A percentile compares a stretch with the other conserved stretches of the same genome.
phyloP scores from a whole-genome alignment of 495 filamentous ascomycete genomes.

The Hypoxylon trugodes region DNA sequence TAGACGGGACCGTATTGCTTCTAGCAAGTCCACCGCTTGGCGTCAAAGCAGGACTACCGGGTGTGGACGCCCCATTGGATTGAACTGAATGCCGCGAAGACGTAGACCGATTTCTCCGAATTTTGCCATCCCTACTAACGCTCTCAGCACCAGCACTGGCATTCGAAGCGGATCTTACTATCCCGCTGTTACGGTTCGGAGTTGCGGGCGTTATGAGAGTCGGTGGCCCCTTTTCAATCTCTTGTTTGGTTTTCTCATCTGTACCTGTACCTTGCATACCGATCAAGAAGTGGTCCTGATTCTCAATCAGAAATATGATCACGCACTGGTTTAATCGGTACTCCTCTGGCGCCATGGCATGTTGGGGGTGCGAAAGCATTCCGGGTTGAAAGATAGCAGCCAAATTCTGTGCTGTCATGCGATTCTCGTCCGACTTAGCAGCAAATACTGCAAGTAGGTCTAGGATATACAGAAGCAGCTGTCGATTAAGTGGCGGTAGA shows the following conservation, averaged over 20 bases:
- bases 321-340: slow-evolving; percentile 97
- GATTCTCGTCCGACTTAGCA: slow-evolving; percentile 94
- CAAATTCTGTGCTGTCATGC: slow-evolving; percentile 93
- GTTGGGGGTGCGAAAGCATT: slow-evolving; percentile 89
- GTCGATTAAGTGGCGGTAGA: slow-evolving; percentile 90
- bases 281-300: slow-evolving; percentile 90
- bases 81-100: slow-evolving; percentile 72
- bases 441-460: slow-evolving; percentile 98
- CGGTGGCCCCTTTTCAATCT: slow-evolving; percentile 76
- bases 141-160: slow-evolving; percentile 89
- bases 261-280: slow-evolving; percentile 93
- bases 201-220: slow-evolving; percentile 63
- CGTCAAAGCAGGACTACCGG: slow-evolving; percentile 69
- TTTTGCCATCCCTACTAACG: slow-evolving; percentile 76
- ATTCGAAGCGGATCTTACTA: slow-evolving; percentile 82
- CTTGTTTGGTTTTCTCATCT: slow-evolving; percentile 85
- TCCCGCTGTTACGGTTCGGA: slow-evolving; percentile 56
- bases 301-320: slow-evolving; percentile 96
- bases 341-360: slow-evolving; percentile 93
- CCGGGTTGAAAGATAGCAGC: slow-evolving; percentile 99
- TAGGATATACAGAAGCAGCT: slow-evolving; percentile 94
- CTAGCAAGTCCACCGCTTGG: slow-evolving; percentile 75
- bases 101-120: slow-evolving; percentile 84
- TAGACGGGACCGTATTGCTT: slow-evolving; percentile 96
- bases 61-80: slow-evolving; percentile 74